Conservation (phyloP, 441 rosid genomes). For the Metrosideros polymorpha region DNA sequence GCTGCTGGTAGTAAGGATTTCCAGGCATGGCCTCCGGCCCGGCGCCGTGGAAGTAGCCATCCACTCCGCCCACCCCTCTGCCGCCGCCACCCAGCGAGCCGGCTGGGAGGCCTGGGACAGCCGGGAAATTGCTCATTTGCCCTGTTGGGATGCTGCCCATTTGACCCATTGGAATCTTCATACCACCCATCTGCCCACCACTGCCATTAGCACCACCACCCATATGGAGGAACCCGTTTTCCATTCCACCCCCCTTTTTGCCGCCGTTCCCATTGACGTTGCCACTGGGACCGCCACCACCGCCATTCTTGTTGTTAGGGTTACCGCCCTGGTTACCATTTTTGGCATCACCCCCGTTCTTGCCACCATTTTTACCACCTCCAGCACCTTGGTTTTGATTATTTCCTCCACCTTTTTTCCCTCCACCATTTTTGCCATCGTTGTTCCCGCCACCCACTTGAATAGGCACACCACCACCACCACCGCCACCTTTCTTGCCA, state of each 20-base stretch:
- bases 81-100: neutral
- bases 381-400: neutral
- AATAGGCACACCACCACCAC: neutral
- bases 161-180: conserved; percentile 20
- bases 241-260: conserved; percentile 2
- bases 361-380: neutral
- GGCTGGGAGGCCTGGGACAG: conserved; percentile 65
- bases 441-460: neutral
- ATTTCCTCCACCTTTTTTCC: neutral
- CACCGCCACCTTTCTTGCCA: neutral
- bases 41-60: conserved; percentile 46
- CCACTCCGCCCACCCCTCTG: conserved; percentile 11
- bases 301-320: neutral
- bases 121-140: conserved; percentile 33
- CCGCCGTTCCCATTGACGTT: neutral
- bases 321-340: neutral
- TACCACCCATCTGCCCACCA: conserved; percentile 37
- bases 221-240: neutral
- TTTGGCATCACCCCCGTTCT: neutral
- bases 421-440: neutral
- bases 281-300: neutral
- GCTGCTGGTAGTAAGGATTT: conserved; percentile 55
- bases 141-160: neutral
- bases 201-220: conserved; percentile 15
- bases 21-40: conserved; percentile 54